Evolutionary conservation across 148 eudicot genomes (phyloP), one percentile per base, ranked within the genome.

Genomic region (Silene latifolia): DNA sequence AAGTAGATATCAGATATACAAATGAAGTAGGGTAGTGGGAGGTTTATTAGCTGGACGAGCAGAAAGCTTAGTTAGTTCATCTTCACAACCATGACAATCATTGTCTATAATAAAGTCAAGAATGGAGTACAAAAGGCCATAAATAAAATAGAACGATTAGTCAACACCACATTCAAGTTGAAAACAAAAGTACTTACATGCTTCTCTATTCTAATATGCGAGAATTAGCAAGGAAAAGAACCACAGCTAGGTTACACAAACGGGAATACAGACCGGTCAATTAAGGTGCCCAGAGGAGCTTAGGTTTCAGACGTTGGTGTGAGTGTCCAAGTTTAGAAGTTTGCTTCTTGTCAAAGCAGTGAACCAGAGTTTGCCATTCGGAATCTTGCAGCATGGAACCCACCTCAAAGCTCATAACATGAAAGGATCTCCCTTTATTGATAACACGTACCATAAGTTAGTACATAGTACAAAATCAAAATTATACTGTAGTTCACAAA

Each of bases 331-430:
- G 13, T 6, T 20, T 69, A 47, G 58, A 44, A 61, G 69, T 42
- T 25, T 74, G 60, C 62, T 65, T 48, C 62, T 82, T 73, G 44
- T 80, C 69, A 67, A 89, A 89, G 75, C 90, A 89, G 69, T 86
- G 82, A 47, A 53, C 80, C 25, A 89, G 90, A 18, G 86, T 88
- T 77, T 89, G 93, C 90, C 90, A 87, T 51, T 84, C 76, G 0
- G 76, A 79, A 81, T 89, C 90, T 29, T 87, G 86, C 59, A 89
- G 87, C 61, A 81, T 84, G 39, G 88, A 90, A 63, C 93, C 93
- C 57, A 85, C 92, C 77, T 89, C 90, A 61, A 89, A 87, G 17
- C 86, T 87, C 86, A 89, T 89, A 5, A 89, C 88, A 73, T 87
- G 90, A 76, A 83, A 84, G 4, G 78, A 81, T 63, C 88, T 82